Base-by-base conservation (phyloP, 2,329 filamentous ascomycete genomes). In the Nigrospora sphaerica region DNA sequence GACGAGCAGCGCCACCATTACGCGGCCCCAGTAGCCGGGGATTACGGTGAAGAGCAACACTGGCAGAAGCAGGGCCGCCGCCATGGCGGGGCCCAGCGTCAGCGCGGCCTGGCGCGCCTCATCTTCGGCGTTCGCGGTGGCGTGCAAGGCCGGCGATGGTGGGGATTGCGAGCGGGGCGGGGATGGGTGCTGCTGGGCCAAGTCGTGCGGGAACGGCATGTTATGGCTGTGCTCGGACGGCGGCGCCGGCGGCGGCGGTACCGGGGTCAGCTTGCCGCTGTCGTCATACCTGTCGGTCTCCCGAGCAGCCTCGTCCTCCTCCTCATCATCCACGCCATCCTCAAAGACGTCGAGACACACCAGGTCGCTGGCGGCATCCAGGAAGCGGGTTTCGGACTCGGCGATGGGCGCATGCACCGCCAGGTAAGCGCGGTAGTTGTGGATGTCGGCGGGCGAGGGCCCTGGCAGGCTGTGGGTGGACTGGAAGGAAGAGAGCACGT, bases 31-130 rank as follows among this genome's bases (percentile, higher is more conserved):
- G 49, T 83, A 80, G 6, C 74, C 72, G 0, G 74, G 69, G 17
- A 85, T 75, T 18, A 81, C 67, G 6, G 71, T 61, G 55, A 85
- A 85, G 1, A 77, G 72, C 10, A 84, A 55, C 1, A 83, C 67
- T 0, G 82, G 81, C 0, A 80, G 62, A 6, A 84, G 61, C 2
- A 85, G 66, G 0, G 74, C 72, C 0, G 70, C 64, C 0, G 74
- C 74, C 11, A 76, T 62, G 1, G 74, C 71, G 17, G 71, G 56
- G 9, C 75, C 72, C 4, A 72, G 48, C 3, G 52, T 56, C 5
- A 54, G 52, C 7, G 57, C 44, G 17, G 48, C 48, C 32, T 49
- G 46, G 31, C 44, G 48, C 3, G 40, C 43, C 7, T 50, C 53
- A n/a, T 49, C 48, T n/a, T 49, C 45, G 17, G 43, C 39, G 28